Evolutionary conservation across 331 rosid species (phyloP), one percentile per base, ranked within the genome.

Genomic region (Rosa hybrid): DNA sequence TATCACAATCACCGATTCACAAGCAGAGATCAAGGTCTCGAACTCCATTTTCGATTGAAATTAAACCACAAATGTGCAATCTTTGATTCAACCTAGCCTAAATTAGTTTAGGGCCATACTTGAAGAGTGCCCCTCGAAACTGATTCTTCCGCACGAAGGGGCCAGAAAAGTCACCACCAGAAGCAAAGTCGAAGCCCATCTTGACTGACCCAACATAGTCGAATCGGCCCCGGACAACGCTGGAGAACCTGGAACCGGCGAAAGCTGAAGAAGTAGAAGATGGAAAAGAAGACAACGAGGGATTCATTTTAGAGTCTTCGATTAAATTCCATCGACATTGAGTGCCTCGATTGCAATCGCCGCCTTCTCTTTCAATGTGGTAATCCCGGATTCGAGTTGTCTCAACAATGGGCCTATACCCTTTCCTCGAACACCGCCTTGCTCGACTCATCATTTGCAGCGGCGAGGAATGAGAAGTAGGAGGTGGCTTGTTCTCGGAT

Each of bases 81-180:
- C 34, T 59, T 59, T 59, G 12, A 59, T 59, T 8, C 53, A 59
- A 56, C 45, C 88, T 45, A 48, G 91, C 98, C 97, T 94, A 95
- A 86, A 91, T 84, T 78, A 97, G 78, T 75, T 92, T 87, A 50
- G 98, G 94, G 38, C 98, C 98, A 76, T 94, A 94, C 92, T 92
- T 94, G 86, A 94, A 94, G 27, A 94, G 88, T 72, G 75, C 90
- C 1, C 98, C 98, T 48, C 94, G 92, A 86, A 86, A 87, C 79
- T 92, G 92, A 76, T 89, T 92, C 91, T 91, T 92, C 84, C 90
- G 83, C 30, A 86, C 77, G 41, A 94, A 84, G 34, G 97, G 89
- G 27, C 88, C 89, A 21, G 82, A 1, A 21, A 13, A 1, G 45
- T 94, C 94, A 4, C 76, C 68, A 30, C 42, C 74, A 21, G 85